Evolutionary conservation across 805 yeast species (phyloP).

Genomic region (Starmerella vaccinii): DNA sequence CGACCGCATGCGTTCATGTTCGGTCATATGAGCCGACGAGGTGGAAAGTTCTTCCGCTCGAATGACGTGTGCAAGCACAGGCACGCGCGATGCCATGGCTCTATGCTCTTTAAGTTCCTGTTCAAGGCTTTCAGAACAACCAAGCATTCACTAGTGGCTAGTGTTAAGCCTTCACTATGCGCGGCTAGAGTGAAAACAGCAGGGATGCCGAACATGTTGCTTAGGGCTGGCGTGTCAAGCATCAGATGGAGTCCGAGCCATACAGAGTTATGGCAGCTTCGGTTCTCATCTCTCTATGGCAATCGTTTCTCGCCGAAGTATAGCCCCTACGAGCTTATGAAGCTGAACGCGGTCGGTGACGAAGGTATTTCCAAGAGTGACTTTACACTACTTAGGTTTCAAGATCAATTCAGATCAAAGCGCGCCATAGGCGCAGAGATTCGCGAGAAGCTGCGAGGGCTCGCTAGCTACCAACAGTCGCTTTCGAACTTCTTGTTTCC

Average conservation of each 20-base stretch:
- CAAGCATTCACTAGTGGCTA: background rate
- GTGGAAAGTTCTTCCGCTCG: background rate
- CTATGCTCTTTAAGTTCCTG: background rate
- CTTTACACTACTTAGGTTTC: background rate
- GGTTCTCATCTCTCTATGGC: background rate
- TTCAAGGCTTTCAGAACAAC: background rate
- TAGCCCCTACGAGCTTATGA: background rate
- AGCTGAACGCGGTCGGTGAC: background rate
- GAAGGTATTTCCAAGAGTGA: background rate
- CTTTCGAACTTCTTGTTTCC: background rate
- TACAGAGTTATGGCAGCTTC: background rate
- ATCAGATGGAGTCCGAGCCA: background rate
- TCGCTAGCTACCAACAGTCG: background rate
- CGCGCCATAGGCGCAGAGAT: background rate
- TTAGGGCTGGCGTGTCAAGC: background rate
- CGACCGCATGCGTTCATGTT: background rate
- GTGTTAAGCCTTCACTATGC: background rate
- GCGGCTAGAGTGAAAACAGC: background rate
- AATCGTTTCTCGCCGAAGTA: background rate
- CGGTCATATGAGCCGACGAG: conserved; percentile 1
- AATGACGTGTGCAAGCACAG: background rate
- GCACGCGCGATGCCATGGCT: background rate
- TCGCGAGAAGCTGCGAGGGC: background rate
- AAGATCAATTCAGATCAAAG: background rate
- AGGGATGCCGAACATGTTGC: background rate